Evolutionary conservation across 495 filamentous ascomycete species (phyloP).

Genomic region (Penicillium samsonianum): DNA sequence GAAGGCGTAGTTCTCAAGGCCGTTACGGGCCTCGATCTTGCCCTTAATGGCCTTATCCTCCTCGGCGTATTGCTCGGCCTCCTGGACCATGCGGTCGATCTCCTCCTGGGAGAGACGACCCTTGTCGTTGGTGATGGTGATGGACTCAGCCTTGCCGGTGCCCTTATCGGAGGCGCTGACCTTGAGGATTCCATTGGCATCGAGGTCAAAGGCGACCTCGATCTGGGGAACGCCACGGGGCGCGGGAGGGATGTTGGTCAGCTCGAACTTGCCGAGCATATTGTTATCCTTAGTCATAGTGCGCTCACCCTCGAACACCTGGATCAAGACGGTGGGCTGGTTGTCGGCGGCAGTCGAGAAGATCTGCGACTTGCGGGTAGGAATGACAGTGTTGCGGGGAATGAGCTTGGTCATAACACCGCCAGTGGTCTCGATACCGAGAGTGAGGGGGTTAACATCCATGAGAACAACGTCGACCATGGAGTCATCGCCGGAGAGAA

Average conservation of each 20-base stretch:
- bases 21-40: conserved; percentile 93
- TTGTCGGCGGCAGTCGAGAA: conserved; percentile 98
- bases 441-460: conserved; percentile 97
- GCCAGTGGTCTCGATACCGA: conserved; percentile 98
- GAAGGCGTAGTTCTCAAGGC: conserved; percentile 95
- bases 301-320: conserved; percentile 96
- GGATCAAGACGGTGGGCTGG: conserved; percentile 95
- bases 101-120: conserved; percentile 93
- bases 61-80: conserved; percentile 97
- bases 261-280: conserved; percentile 94
- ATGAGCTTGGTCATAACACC: conserved; percentile 99
- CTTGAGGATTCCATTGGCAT: conserved; percentile 97
- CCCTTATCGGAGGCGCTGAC: conserved; percentile 95
- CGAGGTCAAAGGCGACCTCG: conserved; percentile 95
- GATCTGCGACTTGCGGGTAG: conserved; percentile 95
- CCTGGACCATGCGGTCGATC: conserved; percentile 96
- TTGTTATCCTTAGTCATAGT: conserved; percentile 97
- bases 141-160: conserved; percentile 92
- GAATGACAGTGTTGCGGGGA: conserved; percentile 91
- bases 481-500: conserved; percentile 83
- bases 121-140: conserved; percentile 99
- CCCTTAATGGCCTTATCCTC: conserved; percentile 97
- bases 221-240: conserved; percentile 97
- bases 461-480: conserved; percentile 82
- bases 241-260: conserved; percentile 90